Evolutionary conservation across 2,329 filamentous ascomycete genomes (phyloP).

Genomic region (Cytospora schulzeri): DNA sequence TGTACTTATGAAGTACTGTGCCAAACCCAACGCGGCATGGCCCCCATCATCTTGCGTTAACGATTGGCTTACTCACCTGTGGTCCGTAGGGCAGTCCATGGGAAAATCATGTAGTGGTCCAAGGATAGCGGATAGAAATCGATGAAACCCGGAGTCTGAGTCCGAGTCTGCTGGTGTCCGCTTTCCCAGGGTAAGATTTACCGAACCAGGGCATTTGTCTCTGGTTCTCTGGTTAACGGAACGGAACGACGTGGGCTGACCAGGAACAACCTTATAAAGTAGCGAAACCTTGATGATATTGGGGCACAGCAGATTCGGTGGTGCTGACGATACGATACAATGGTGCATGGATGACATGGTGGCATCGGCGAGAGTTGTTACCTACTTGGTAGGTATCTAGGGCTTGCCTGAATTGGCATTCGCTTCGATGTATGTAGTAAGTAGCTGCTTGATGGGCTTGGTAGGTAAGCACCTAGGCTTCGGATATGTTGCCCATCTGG

Average conservation of each 20-base stretch:
- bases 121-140: not conserved
- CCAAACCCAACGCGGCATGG: not conserved
- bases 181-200: not conserved
- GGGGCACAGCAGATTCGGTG: not conserved
- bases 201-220: not conserved
- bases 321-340: not conserved
- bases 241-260: not conserved
- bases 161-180: not conserved
- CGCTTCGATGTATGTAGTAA: too few species aligned
- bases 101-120: not conserved
- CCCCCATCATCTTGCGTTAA: not conserved
- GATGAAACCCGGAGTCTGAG: not conserved
- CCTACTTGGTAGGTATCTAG: too few species aligned
- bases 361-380: not conserved
- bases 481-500: too few species aligned
- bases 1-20: not conserved
- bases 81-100: not conserved
- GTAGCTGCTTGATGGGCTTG: too few species aligned
- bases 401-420: too few species aligned
- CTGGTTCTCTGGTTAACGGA: not conserved
- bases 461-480: too few species aligned
- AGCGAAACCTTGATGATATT: not conserved
- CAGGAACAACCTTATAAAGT: too few species aligned
- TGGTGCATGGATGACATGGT: not conserved
- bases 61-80: not conserved